Evolutionary conservation across 305 asterid genomes (phyloP).

Genomic region (Solanum chacoense): DNA sequence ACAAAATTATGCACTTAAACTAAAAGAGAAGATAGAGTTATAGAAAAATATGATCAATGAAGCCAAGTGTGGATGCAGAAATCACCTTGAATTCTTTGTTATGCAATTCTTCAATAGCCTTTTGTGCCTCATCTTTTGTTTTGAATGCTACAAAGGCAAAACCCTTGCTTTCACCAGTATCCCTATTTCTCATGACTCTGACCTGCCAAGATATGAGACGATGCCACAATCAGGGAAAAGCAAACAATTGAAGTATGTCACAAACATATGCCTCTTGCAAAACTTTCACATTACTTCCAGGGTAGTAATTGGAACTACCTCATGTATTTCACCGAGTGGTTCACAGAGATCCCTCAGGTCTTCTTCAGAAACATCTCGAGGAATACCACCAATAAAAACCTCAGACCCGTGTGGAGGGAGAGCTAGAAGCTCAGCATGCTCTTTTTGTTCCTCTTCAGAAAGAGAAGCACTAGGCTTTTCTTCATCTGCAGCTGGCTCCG

Average conservation of each 20-base stretch:
- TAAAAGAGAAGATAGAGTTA: neutral
- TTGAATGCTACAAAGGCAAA: conserved; percentile 89
- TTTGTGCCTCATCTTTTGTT: conserved; percentile 75
- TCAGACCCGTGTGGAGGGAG: conserved; percentile 96
- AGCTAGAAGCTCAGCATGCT: conserved; percentile 58
- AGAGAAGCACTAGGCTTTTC: conserved; percentile 29
- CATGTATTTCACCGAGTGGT: conserved; percentile 61
- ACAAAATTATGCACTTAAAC: neutral
- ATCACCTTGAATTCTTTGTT: conserved; percentile 82
- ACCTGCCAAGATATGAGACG: conserved; percentile 43
- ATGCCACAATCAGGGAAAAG: neutral
- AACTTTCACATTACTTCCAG: neutral
- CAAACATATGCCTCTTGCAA: neutral
- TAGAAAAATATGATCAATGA: neutral
- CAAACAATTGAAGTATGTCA: neutral
- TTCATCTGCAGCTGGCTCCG: conserved; percentile 34
- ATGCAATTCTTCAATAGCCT: conserved; percentile 74
- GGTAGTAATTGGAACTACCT: conserved; percentile 38
- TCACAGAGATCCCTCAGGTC: conserved; percentile 75
- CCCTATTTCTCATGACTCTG: conserved; percentile 76
- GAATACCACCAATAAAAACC: conserved; percentile 85
- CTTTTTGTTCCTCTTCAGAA: conserved; percentile 29
- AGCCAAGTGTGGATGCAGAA: conserved; percentile 1
- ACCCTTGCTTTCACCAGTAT: conserved; percentile 95
- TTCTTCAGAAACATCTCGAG: conserved; percentile 72